Conservation (phyloP, 768 basidiomycete genomes). For the Kwoniella europaea region DNA sequence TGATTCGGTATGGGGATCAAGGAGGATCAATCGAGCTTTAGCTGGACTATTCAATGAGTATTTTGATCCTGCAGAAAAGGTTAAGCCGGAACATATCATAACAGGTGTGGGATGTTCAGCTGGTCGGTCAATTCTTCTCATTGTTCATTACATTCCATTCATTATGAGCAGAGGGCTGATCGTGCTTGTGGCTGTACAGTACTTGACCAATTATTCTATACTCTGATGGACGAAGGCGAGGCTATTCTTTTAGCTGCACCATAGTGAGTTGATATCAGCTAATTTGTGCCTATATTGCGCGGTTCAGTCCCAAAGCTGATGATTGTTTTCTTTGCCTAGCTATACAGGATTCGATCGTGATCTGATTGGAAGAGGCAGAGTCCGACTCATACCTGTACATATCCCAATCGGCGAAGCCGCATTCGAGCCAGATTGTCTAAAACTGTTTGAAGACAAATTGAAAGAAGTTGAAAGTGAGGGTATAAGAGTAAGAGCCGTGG, state of each 20-base stretch:
- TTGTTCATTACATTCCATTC: neutral
- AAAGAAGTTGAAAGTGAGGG: constrained; percentile 35
- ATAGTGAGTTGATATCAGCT: constrained; percentile 37
- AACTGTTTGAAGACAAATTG: constrained; percentile 38
- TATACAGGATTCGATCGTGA: constrained; percentile 51
- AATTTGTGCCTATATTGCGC: neutral
- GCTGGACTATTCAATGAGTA: constrained; percentile 47
- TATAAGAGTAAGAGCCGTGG: constrained; percentile 43
- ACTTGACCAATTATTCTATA: constrained; percentile 53
- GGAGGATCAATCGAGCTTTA: constrained; percentile 48
- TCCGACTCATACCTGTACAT: constrained; percentile 42
- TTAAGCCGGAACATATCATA: constrained; percentile 47
- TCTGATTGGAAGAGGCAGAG: constrained; percentile 43
- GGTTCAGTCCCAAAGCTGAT: neutral
- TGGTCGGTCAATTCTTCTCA: constrained; percentile 16
- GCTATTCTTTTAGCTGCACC: constrained; percentile 51
- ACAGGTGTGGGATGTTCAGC: constrained; percentile 49
- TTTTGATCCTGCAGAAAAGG: constrained; percentile 36
- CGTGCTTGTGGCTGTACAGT: constrained; percentile 22
- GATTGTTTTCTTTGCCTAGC: constrained; percentile 22
- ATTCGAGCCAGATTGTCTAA: constrained; percentile 32
- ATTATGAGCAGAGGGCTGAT: too few relatives aligned
- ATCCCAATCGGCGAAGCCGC: constrained; percentile 33
- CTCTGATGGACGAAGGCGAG: constrained; percentile 53
- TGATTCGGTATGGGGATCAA: constrained; percentile 53